phyloP scores from a whole-genome alignment of 2,329 filamentous ascomycete genomes.

The Magnaporthiopsis poae region DNA sequence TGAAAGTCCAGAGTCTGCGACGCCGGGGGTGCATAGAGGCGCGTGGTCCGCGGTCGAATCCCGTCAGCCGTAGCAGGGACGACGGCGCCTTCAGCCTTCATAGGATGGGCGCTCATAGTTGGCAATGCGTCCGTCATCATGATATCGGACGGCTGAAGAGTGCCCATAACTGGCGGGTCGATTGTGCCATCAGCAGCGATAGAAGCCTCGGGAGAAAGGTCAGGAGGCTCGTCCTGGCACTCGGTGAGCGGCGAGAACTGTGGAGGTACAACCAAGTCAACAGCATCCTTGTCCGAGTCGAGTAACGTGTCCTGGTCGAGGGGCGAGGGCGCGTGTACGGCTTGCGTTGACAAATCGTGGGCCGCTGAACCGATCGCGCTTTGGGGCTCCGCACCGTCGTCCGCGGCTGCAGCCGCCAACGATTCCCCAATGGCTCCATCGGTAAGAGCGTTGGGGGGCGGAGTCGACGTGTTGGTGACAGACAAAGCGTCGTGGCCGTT shows the following conservation, averaged over 20 bases:
- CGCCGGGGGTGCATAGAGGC: too few species aligned
- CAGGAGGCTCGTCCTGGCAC: constrained; percentile 2
- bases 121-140: constrained; percentile 18
- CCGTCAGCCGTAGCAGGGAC: too few species aligned
- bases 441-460: not conserved
- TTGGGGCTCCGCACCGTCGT: not conserved
- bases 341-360: not conserved
- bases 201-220: constrained; percentile 5
- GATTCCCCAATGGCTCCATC: not conserved
- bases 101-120: not conserved
- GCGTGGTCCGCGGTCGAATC: too few species aligned
- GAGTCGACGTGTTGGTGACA: not conserved
- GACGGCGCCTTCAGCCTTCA: not conserved
- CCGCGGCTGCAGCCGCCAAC: not conserved
- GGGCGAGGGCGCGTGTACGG: not conserved
- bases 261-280: constrained; percentile 3
- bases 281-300: not conserved
- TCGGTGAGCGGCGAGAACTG: constrained; percentile 6
- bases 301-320: not conserved
- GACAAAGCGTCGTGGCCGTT: not conserved
- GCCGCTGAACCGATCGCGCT: not conserved
- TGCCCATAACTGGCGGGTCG: not conserved
- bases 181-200: not conserved
- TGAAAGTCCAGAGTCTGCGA: too few species aligned
- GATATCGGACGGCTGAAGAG: constrained; percentile 9